phyloP scores from a whole-genome alignment of 2,329 filamentous ascomycete genomes.

The Apiospora koreana region DNA sequence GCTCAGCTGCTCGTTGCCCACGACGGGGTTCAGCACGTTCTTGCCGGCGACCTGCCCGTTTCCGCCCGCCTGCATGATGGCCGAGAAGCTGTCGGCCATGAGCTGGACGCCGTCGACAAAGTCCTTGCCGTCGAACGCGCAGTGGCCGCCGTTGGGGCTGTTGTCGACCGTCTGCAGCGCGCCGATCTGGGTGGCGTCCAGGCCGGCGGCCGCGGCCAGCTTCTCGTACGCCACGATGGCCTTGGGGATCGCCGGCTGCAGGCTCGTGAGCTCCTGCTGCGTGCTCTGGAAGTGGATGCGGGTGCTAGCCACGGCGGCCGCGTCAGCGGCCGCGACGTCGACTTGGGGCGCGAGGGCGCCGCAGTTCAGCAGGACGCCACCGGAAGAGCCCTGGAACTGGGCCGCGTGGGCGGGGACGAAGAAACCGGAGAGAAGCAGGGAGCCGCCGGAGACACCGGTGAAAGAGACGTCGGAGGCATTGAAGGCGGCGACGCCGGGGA shows the following conservation, averaged over 20 bases:
- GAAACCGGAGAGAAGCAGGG: conserved; percentile 55
- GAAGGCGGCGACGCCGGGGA: conserved; percentile 56
- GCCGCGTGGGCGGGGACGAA: conserved; percentile 58
- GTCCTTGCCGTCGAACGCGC: conserved; percentile 55
- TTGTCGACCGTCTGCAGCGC: conserved; percentile 59
- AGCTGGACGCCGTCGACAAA: conserved; percentile 60
- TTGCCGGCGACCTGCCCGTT: conserved; percentile 51
- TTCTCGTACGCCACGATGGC: conserved; percentile 53
- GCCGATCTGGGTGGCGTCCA: conserved; percentile 46
- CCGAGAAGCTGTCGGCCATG: conserved; percentile 53
- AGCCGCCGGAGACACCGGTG: conserved; percentile 58
- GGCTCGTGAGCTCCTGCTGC: conserved; percentile 47
- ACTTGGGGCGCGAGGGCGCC: conserved; percentile 57
- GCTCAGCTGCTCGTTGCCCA: conserved; percentile 10
- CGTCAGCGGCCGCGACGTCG: conserved; percentile 40
- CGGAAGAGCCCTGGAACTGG: conserved; percentile 43
- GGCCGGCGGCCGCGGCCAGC: conserved; percentile 43
- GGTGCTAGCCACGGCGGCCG: conserved; percentile 44
- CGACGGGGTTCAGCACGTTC: conserved; percentile 30
- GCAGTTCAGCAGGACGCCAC: conserved; percentile 57
- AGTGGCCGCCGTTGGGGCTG: conserved; percentile 56
- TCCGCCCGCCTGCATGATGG: conserved; percentile 55
- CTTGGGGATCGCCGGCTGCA: conserved; percentile 52
- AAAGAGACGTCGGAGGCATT: conserved; percentile 55
- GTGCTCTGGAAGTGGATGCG: conserved; percentile 60